Percentiles rank a stretch among this genome's conserved stretches.
phyloP scores from a whole-genome alignment of 257 asterid species.

The Solanum lycopersicoides region DNA sequence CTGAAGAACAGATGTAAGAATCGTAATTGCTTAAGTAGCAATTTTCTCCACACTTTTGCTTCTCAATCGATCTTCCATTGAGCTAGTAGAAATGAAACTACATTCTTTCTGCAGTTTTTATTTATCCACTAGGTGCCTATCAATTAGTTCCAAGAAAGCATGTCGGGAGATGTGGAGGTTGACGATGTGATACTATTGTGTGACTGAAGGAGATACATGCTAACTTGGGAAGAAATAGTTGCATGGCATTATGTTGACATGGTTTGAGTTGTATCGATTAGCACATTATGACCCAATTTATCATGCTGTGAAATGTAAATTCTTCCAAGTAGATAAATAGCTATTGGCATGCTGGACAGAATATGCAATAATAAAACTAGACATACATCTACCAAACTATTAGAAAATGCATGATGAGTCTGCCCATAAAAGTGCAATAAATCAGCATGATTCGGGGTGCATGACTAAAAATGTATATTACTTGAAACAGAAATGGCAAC shows the following conservation, averaged over 20 bases:
- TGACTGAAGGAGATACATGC: not conserved
- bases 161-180: not conserved
- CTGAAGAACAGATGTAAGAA: not conserved
- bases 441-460: not conserved
- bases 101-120: not conserved
- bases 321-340: not conserved
- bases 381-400: not conserved
- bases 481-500: not conserved
- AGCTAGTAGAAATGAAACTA: not conserved
- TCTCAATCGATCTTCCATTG: not conserved
- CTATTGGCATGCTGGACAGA: not conserved
- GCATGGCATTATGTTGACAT: not conserved
- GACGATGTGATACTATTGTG: not conserved
- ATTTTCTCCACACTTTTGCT: not conserved
- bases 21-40: not conserved
- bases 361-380: not conserved
- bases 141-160: not conserved
- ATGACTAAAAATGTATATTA: not conserved
- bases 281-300: not conserved
- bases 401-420: not conserved
- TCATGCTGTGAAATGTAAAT: not conserved
- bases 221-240: not conserved
- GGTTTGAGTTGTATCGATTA: not conserved
- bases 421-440: not conserved
- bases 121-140: not conserved